Conservation (phyloP, 768 basidiomycete genomes). For the Serendipita vermifera region DNA sequence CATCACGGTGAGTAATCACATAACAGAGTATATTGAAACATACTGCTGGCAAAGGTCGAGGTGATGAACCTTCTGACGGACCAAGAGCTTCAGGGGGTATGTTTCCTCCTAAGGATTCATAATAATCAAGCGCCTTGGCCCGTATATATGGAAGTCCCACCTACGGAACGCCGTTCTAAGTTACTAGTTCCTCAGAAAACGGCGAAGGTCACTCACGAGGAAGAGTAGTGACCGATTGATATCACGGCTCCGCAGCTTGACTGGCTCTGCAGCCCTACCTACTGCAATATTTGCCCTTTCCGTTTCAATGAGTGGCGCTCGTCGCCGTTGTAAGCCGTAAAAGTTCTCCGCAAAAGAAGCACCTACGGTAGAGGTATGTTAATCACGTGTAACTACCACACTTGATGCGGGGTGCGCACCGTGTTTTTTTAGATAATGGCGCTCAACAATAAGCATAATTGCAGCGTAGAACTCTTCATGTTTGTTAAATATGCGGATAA, state of each 20-base stretch:
- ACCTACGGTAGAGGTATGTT: constrained; percentile 41
- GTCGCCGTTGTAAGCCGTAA: constrained; percentile 76
- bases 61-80: constrained; percentile 26
- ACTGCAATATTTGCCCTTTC: constrained; percentile 56
- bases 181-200: not conserved
- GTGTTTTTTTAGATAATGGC: constrained; percentile 77
- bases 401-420: constrained; percentile 34
- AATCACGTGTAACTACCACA: not conserved
- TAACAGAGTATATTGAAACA: not conserved
- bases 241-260: constrained; percentile 52
- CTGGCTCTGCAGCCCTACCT: constrained; percentile 48
- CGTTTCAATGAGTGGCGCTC: constrained; percentile 55
- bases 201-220: constrained; percentile 41
- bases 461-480: constrained; percentile 94
- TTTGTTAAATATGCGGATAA: constrained; percentile 77
- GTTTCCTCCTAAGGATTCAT: constrained; percentile 79
- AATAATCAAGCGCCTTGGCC: constrained; percentile 82
- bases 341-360: constrained; percentile 95
- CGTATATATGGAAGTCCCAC: constrained; percentile 81
- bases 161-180: constrained; percentile 31
- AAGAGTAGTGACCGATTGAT: constrained; percentile 66
- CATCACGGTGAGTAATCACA: not conserved
- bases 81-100: constrained; percentile 51
- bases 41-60: not conserved
- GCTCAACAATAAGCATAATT: constrained; percentile 81